Evolutionary conservation across 2,329 filamentous ascomycete species (phyloP).

Genomic region (Aureobasidium uvarum): DNA sequence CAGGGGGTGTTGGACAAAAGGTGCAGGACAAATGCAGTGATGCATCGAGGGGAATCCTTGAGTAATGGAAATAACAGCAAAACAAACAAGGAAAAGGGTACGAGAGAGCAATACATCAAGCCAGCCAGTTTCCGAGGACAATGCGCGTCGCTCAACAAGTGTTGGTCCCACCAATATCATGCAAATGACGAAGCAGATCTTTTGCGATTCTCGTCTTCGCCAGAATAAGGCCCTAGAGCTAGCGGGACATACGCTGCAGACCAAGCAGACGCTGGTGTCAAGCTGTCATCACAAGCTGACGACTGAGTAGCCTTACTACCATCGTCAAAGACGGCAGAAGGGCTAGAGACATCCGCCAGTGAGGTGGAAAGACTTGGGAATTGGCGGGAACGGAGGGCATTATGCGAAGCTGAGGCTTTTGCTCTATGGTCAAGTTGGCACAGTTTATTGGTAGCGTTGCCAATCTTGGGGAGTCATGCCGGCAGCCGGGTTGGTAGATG

Average conservation of each 20-base stretch:
- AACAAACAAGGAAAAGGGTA: constrained; percentile 1
- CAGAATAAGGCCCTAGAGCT: not conserved
- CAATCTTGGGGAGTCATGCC: constrained; percentile 44
- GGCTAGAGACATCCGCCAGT: too few species aligned
- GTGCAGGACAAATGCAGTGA: constrained; percentile 20
- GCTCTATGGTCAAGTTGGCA: not conserved
- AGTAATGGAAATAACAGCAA: constrained; percentile 2
- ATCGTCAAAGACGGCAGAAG: too few species aligned
- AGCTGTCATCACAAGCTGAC: not conserved
- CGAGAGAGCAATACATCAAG: not conserved
- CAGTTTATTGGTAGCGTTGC: constrained; percentile 31
- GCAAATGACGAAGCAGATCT: not conserved
- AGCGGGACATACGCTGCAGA: not conserved
- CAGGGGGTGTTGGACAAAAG: constrained; percentile 11
- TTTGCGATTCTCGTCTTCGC: not conserved
- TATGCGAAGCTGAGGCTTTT: not conserved
- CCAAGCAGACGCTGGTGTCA: not conserved
- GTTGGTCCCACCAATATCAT: not conserved
- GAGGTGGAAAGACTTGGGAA: too few species aligned
- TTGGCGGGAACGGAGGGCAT: too few species aligned
- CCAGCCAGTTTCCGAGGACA: not conserved
- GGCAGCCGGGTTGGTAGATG: constrained; percentile 36
- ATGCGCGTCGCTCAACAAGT: not conserved
- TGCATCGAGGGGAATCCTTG: constrained; percentile 17
- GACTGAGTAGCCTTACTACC: too few species aligned